Evolutionary conservation across 202 grass and related monocot genomes (phyloP).

Genomic region (Saccharum hybrid): DNA sequence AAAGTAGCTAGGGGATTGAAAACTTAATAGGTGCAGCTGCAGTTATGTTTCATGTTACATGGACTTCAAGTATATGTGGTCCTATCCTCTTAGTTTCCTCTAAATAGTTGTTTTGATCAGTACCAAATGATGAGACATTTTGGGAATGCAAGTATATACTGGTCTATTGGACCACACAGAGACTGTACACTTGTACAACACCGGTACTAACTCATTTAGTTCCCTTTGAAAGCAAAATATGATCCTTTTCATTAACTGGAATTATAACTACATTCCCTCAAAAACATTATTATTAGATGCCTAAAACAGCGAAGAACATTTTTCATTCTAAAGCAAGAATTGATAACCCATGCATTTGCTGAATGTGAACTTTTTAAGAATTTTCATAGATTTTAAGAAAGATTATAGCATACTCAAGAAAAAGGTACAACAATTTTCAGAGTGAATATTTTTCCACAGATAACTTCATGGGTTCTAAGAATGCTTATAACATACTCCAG

Average conservation of each 20-base stretch:
- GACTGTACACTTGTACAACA: not conserved
- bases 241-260: slow-evolving; percentile 2
- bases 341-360: not conserved
- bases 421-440: slow-evolving; percentile 11
- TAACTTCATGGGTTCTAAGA: not conserved
- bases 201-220: not conserved
- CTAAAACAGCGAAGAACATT: not conserved
- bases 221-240: slow-evolving; percentile 23
- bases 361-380: not conserved
- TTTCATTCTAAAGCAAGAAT: slow-evolving; percentile 16
- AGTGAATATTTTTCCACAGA: not conserved
- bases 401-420: not conserved
- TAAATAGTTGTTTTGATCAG: slow-evolving; percentile 1
- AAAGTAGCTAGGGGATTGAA: not conserved
- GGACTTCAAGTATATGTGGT: slow-evolving; percentile 24
- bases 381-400: not conserved
- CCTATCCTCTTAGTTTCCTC: not conserved
- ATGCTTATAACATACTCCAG: slow-evolving; percentile 6
- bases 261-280: not conserved
- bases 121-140: not conserved
- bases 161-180: not conserved
- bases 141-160: slow-evolving; percentile 7
- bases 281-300: not conserved
- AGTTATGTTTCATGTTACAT: slow-evolving; percentile 3
- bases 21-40: not conserved